These are phyloP conservation scores for Beauveria sp. DNA, from an alignment of 2,329 filamentous ascomycete species.

Conservation along the genomic window DNA sequence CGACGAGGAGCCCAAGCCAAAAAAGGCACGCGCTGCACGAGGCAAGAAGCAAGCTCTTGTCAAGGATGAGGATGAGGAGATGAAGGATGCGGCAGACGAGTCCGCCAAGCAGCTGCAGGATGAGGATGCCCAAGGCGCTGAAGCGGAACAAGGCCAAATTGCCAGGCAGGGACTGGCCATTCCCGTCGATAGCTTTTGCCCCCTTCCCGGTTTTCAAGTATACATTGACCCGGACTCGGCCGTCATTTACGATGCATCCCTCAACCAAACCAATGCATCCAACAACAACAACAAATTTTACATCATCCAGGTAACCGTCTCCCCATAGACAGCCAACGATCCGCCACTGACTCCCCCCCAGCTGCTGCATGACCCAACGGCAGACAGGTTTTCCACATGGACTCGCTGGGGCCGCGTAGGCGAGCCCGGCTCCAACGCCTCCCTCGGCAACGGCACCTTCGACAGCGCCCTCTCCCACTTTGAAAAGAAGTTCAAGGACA, in stretches of 20 bases:
- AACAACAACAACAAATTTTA: conserved; percentile 83
- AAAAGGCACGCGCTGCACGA: conserved; percentile 29
- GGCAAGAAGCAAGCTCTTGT: conserved; percentile 16
- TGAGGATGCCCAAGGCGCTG: conserved; percentile 21
- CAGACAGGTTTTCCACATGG: conserved; percentile 51
- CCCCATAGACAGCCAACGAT: not conserved
- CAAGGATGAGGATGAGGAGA: conserved; percentile 15
- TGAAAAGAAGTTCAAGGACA: conserved; percentile 55
- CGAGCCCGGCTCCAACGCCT: conserved; percentile 43
- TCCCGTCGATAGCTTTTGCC: conserved; percentile 42
- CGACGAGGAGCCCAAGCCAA: conserved; percentile 30
- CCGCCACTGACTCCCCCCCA: conserved; percentile 19
- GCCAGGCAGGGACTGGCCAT: conserved; percentile 39
- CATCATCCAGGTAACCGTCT: conserved; percentile 51
- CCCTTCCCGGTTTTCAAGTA: conserved; percentile 39
- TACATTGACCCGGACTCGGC: conserved; percentile 55
- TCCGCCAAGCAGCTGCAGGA: conserved; percentile 27
- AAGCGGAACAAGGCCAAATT: conserved; percentile 36
- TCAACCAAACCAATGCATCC: conserved; percentile 68
- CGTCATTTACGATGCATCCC: conserved; percentile 68
- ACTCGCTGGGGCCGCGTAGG: conserved; percentile 77
- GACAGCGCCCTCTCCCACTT: conserved; percentile 41
- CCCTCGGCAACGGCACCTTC: conserved; percentile 35
- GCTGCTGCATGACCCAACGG: conserved; percentile 32
- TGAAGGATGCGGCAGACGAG: conserved; percentile 23